A percentile compares a stretch with the other conserved stretches of the same genome.
Conservation (phyloP, 2,329 filamentous ascomycete genomes). For the Colletotrichum cereale region DNA sequence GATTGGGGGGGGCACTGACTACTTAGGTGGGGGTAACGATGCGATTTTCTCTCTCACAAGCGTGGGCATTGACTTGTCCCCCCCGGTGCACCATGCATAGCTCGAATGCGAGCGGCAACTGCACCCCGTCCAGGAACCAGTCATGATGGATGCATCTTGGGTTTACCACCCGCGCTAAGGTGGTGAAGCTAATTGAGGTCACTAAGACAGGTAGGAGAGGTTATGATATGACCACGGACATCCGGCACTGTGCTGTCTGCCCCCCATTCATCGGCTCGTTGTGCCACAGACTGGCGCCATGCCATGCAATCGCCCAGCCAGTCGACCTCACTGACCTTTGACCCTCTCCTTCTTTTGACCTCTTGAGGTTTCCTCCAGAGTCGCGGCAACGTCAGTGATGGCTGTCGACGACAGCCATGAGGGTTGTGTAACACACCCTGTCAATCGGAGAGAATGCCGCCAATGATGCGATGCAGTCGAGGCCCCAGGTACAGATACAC, state of each 20-base stretch:
- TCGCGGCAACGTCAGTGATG: neutral
- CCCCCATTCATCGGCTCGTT: neutral
- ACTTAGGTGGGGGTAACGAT: constrained; percentile 7
- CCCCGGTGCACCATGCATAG: neutral
- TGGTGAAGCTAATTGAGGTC: neutral
- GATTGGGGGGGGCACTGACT: neutral
- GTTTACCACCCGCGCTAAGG: neutral
- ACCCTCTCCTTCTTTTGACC: neutral
- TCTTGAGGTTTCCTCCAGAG: neutral
- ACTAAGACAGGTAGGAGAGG: neutral
- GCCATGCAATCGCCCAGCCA: neutral
- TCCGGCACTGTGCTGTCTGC: neutral
- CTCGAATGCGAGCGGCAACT: neutral
- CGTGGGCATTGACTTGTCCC: neutral
- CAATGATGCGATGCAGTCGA: neutral
- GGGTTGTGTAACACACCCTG: neutral
- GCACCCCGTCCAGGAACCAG: neutral
- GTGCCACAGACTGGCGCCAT: neutral
- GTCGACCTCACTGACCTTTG: neutral
- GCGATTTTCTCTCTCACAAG: neutral
- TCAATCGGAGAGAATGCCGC: constrained; percentile 16
- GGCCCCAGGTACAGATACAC: neutral
- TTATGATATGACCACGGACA: neutral
- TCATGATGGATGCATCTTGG: neutral
- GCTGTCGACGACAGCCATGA: neutral